Base-by-base conservation (phyloP, 192 early-diverging fungal genomes). In the Helicostylum pulchrum region DNA sequence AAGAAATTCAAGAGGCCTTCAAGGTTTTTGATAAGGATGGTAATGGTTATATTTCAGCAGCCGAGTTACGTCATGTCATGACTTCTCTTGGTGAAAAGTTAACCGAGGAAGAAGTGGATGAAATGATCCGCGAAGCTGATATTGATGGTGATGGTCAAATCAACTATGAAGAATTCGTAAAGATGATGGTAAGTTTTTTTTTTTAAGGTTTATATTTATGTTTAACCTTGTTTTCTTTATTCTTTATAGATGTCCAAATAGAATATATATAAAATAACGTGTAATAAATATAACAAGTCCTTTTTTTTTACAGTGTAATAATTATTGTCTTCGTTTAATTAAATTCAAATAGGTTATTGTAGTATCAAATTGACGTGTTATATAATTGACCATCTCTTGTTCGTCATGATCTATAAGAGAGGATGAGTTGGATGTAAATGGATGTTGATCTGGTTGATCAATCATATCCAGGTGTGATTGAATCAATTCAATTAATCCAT, bases 11-110 rank as follows among this genome's bases (percentile, higher is more conserved):
- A 68, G 92, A 94, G 77, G 93, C 93, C 17, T 98, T 97, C 87
- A 88, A 87, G 72, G 90, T 96, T 36, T 96, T 98, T 73, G 95
- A 96, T 83, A 92, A 94, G 83, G 89, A 95, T 65, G 87, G 87
- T 71, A 88, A 92, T 70, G 94, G 96, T 53, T 87, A 80, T 75
- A 97, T 98, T 72, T 87, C 86, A 12, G 87, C 91, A 56, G 81
- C 87, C 30, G 95, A 98, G 78, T 87, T 98, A 46, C 81, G 88
- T 51, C 88, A 90, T 61, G 92, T 97, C 42, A 89, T 96, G 85
- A 95, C 91, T 61, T 88, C 82, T 70, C 85, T 96, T 43, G 96
- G 71, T 44, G 72, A 74, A 39, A 67, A 67, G 32, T 36, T 74
- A 54, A 68, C 72, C 23, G 72, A 84, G 52, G 82, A 79, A 53